Evolutionary conservation across 73 alveolate genomes (phyloP).

Genomic region (Uronychia binucleata): DNA sequence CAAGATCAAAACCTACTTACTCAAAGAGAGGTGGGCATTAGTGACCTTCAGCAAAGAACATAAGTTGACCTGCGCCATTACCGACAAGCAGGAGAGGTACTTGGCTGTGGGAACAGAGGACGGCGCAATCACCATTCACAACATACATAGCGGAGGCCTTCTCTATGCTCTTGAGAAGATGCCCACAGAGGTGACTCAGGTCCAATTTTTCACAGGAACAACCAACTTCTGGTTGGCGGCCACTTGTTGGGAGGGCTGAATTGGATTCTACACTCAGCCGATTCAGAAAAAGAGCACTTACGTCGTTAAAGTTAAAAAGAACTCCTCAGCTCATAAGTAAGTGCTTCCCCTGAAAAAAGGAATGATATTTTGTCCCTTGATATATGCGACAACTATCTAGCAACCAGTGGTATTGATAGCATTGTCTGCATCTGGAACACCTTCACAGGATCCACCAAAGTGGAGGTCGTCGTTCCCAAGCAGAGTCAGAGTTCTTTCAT

Average conservation of each 20-base stretch:
- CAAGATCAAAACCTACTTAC: not conserved
- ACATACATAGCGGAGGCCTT: conserved; percentile 43
- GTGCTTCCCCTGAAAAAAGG: too few relatives aligned
- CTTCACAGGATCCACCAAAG: conserved; percentile 23
- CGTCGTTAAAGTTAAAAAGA: not conserved
- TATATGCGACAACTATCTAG: conserved; percentile 34
- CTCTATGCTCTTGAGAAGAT: conserved; percentile 29
- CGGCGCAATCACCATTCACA: conserved; percentile 49
- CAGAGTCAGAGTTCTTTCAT: conserved; percentile 27
- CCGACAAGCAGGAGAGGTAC: conserved; percentile 35
- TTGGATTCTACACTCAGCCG: conserved; percentile 35
- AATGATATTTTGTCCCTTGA: conserved; percentile 38
- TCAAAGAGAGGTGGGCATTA: not conserved
- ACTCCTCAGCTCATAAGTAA: not conserved
- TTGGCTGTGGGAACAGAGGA: conserved; percentile 52
- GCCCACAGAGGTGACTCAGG: conserved; percentile 34
- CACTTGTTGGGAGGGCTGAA: conserved; percentile 54
- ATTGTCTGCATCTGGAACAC: conserved; percentile 43
- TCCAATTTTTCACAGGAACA: conserved; percentile 31
- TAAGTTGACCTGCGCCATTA: conserved; percentile 39
- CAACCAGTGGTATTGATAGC: conserved; percentile 57
- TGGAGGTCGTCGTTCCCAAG: conserved; percentile 25
- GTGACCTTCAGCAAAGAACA: not conserved
- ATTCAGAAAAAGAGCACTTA: conserved; percentile 22
- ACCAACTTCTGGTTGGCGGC: conserved; percentile 59